Percentiles rank a stretch among this genome's conserved stretches.
phyloP scores from a whole-genome alignment of 345 rosid species.

The Camelina laxa region DNA sequence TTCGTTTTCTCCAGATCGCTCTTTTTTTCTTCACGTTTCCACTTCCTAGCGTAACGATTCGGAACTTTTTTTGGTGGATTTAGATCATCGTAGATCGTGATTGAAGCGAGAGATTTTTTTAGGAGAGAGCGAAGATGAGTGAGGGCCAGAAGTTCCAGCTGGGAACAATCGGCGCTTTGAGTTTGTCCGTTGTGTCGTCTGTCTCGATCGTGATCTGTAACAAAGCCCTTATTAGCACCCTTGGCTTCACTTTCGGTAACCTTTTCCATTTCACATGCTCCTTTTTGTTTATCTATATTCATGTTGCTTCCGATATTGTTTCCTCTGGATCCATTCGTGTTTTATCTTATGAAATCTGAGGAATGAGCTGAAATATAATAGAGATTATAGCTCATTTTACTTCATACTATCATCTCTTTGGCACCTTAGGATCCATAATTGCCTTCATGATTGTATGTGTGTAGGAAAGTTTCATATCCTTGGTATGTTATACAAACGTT shows the following conservation, averaged over 20 bases:
- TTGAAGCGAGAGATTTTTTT: conserved; percentile 44
- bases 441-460: conserved; percentile 1
- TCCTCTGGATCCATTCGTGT: conserved; percentile 13
- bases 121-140: conserved; percentile 59
- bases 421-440: conserved; percentile 14
- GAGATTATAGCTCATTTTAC: conserved; percentile 10
- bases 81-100: conserved; percentile 58
- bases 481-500: not conserved
- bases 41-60: not conserved
- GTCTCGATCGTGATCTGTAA: conserved; percentile 99
- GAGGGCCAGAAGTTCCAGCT: conserved; percentile 91
- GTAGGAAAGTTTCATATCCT: not conserved
- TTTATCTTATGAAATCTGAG: not conserved
- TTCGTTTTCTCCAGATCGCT: conserved; percentile 41
- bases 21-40: conserved; percentile 7
- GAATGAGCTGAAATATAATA: not conserved
- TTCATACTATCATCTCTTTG: not conserved
- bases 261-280: not conserved
- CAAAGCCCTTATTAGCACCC: conserved; percentile 97
- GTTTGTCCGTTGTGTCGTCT: conserved; percentile 97
- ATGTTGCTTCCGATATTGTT: not conserved
- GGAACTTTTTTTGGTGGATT: conserved; percentile 19
- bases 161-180: conserved; percentile 92
- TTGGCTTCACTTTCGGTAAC: conserved; percentile 94
- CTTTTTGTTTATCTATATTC: conserved; percentile 21